Conservation (phyloP, 257 asterid genomes). For the Solanum ossicruentum region DNA sequence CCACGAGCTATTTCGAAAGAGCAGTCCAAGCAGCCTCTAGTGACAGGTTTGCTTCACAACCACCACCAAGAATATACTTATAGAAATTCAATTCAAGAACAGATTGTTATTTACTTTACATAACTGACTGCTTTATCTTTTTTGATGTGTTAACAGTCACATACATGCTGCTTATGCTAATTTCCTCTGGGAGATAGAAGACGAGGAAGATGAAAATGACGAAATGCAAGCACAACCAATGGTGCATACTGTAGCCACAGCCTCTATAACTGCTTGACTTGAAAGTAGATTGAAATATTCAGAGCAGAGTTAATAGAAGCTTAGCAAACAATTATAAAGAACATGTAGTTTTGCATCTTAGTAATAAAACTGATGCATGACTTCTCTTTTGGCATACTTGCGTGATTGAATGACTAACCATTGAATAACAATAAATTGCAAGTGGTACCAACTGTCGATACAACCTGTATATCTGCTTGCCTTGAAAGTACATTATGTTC, state of each 20-base stretch:
- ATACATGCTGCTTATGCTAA: constrained; percentile 75
- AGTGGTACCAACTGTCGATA: constrained; percentile 5
- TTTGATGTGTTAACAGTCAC: constrained; percentile 33
- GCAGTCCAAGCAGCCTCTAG: constrained; percentile 52
- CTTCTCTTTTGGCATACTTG: not conserved
- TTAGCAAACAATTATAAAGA: not conserved
- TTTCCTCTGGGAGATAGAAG: constrained; percentile 70
- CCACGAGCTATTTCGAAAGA: constrained; percentile 44
- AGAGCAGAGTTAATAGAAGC: not conserved
- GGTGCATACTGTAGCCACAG: constrained; percentile 22
- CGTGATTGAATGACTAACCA: not conserved
- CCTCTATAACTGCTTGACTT: constrained; percentile 33
- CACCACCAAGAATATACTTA: not conserved
- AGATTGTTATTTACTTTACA: not conserved
- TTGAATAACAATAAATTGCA: not conserved
- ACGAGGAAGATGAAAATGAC: constrained; percentile 22
- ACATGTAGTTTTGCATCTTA: not conserved
- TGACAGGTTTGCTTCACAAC: constrained; percentile 32
- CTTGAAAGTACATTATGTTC: not conserved
- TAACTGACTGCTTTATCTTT: not conserved
- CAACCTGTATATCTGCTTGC: constrained; percentile 38
- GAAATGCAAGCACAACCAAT: not conserved
- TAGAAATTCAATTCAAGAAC: not conserved
- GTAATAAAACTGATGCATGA: not conserved
- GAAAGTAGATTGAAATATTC: not conserved